Percentiles rank a stretch among this genome's conserved stretches.
phyloP scores from a whole-genome alignment of 2,329 filamentous ascomycete species.

The Fusarium newnesense region DNA sequence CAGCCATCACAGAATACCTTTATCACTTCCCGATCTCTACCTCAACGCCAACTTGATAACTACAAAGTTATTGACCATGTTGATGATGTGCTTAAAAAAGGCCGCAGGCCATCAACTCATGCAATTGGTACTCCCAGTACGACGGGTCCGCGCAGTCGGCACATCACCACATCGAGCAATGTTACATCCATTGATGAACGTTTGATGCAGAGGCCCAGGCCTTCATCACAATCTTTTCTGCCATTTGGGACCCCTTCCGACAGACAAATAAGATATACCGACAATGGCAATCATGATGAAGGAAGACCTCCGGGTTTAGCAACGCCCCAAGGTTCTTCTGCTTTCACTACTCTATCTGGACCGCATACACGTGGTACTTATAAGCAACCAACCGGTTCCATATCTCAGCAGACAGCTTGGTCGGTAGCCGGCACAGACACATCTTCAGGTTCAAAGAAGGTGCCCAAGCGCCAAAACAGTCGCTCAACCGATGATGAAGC shows the following conservation, averaged over 20 bases:
- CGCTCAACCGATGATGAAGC: slow-evolving; percentile 25
- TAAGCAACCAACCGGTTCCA: neutral
- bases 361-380: slow-evolving; percentile 6
- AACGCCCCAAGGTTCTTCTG: neutral
- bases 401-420: neutral
- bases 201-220: neutral
- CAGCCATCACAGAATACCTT: slow-evolving; percentile 19
- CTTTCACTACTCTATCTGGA: neutral
- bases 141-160: neutral
- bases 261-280: slow-evolving; percentile 9
- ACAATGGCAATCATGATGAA: slow-evolving; percentile 10
- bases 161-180: neutral
- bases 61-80: slow-evolving; percentile 18
- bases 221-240: neutral
- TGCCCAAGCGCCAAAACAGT: slow-evolving; percentile 33
- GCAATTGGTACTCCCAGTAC: neutral
- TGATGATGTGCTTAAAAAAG: slow-evolving; percentile 16
- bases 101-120: slow-evolving; percentile 14
- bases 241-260: neutral
- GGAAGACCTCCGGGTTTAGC: slow-evolving; percentile 15
- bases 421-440: slow-evolving; percentile 8
- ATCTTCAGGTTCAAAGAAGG: slow-evolving; percentile 12
- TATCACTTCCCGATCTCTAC: slow-evolving; percentile 23
- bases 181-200: slow-evolving; percentile 4
- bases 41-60: slow-evolving; percentile 11